These are phyloP conservation scores for Pythium monospermum DNA, from an alignment of 352 stramenopile genomes.

Conservation along the genomic window DNA sequence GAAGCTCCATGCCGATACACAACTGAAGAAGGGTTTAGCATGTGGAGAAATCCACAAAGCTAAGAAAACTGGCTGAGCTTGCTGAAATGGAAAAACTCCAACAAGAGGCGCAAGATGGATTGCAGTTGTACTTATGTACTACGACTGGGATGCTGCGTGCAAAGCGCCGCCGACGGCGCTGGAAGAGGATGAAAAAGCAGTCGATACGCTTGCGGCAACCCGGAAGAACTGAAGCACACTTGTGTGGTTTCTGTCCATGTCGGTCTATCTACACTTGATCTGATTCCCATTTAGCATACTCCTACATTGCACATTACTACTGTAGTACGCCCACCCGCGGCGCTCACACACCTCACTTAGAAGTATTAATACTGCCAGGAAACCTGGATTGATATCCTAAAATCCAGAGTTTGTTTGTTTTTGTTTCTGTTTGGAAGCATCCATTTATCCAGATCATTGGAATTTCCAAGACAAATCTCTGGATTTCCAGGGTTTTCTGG, in stretches of 20 bases:
- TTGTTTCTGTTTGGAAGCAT: neutral
- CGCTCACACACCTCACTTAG: neutral
- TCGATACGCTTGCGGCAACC: constrained; percentile 17
- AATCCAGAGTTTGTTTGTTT: neutral
- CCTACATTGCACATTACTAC: neutral
- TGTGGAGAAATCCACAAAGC: neutral
- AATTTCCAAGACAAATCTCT: too few relatives aligned
- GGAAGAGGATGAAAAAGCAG: constrained; percentile 23
- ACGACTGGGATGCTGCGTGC: neutral
- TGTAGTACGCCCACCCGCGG: neutral
- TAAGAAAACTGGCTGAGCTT: neutral
- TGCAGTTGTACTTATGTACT: neutral
- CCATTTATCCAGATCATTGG: too few relatives aligned
- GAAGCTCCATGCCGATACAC: constrained; percentile 5
- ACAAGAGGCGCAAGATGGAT: neutral
- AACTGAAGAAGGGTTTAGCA: constrained; percentile 2
- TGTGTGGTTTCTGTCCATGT: constrained; percentile 5
- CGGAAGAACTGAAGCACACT: constrained; percentile 1
- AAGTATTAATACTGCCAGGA: too few relatives aligned
- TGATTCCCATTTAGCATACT: constrained; percentile 22
- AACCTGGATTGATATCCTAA: too few relatives aligned
- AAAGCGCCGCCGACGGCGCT: neutral
- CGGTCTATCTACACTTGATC: constrained; percentile 36
- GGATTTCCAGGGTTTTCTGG: too few relatives aligned
- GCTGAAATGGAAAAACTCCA: neutral